A percentile compares a stretch with the other conserved stretches of the same genome.
Conservation (phyloP, 192 early-diverging fungal species). For the Coemansia asiatica region DNA sequence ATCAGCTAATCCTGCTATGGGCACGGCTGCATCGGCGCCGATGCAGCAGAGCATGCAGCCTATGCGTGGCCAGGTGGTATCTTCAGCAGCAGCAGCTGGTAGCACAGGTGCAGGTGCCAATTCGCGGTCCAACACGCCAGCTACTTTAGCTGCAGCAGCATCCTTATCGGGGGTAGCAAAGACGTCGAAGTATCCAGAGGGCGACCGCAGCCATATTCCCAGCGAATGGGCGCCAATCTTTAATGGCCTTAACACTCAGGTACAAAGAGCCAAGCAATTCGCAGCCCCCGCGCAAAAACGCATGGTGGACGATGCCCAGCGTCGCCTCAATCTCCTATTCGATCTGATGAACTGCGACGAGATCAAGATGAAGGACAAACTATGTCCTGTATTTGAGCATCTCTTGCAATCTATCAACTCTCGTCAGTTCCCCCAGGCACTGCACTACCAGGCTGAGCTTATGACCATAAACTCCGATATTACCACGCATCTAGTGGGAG, state of each 20-base stretch:
- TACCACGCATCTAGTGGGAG: conserved; percentile 64
- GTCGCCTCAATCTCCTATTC: conserved; percentile 74
- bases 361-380: conserved; percentile 59
- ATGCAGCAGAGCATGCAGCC: conserved; percentile 8
- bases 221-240: conserved; percentile 66
- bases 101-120: neutral
- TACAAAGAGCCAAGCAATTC: conserved; percentile 56
- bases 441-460: conserved; percentile 65
- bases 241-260: conserved; percentile 54
- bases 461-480: conserved; percentile 68
- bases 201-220: conserved; percentile 85
- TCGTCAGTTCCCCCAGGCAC: conserved; percentile 58
- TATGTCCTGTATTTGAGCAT: conserved; percentile 59
- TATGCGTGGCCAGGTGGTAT: conserved; percentile 31
- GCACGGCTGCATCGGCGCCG: neutral
- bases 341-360: conserved; percentile 85
- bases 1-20: no score
- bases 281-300: conserved; percentile 68
- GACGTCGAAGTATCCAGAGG: conserved; percentile 58
- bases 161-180: conserved; percentile 9
- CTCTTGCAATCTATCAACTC: conserved; percentile 62
- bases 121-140: conserved; percentile 19
- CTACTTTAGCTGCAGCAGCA: conserved; percentile 16
- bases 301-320: conserved; percentile 82
- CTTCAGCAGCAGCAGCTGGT: neutral